Evolutionary conservation across 306 rosid species (phyloP), one percentile per base, ranked within the genome.

Genomic region (Rubus idaeus): DNA sequence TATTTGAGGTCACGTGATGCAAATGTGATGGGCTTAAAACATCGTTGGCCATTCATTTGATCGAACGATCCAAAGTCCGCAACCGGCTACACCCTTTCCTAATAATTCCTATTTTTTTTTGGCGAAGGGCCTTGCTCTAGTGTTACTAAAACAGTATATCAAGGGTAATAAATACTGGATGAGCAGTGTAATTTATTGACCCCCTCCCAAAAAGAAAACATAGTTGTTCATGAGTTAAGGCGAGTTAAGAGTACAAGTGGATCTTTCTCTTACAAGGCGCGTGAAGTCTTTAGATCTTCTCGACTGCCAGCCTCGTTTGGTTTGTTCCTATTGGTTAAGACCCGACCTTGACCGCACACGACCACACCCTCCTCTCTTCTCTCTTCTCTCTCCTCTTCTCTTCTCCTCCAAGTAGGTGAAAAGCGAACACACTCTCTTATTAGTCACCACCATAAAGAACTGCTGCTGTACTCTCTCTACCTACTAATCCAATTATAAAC

Each of bases 401-500:
- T 45, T 21, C 39, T 20, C 44, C 0, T 40, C 83, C 85, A 79
- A 84, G 91, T 89, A 58, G 97, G 93, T 91, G 92, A 88, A 89
- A 93, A 84, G 91, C 87, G 81, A 84, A 65, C 79, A 81, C 81
- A 77, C 8, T 40, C 68, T 77, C 72, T 76, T 57, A 49, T 60
- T 23, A 41, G 13, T 61, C 64, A 53, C 56, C 55, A 11, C 75
- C 82, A 16, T 52, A 83, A 68, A 60, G 81, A 80, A 82, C 95
- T 77, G 77, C 93, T 89, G 66, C 85, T 77, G 81, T 83, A 77
- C 78, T 83, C 64, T 53, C 51, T 47, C 52, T 47, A 47, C 52
- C 92, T 88, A 89, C 92, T 87, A 90, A 91, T 91, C 87, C 84
- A 73, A 83, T 74, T 70, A 70, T 35, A 77, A 78, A 75, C 72